Conservation (phyloP, 345 rosid genomes). For the Gossypium arboreum region DNA sequence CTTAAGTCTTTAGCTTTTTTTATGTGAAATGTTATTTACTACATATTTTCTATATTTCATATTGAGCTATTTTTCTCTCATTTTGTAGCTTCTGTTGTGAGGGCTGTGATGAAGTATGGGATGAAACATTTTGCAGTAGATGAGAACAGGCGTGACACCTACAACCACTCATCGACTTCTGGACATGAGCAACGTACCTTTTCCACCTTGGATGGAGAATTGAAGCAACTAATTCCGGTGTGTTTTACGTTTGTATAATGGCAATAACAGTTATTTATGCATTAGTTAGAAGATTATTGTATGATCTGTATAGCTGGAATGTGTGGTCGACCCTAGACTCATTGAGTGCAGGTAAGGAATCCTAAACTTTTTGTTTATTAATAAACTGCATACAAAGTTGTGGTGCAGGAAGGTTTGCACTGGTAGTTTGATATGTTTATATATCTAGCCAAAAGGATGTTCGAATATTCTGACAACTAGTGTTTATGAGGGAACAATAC, state of each 20-base stretch:
- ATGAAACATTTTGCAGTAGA: constrained; percentile 70
- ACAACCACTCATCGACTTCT: constrained; percentile 39
- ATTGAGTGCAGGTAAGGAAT: neutral
- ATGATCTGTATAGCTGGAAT: neutral
- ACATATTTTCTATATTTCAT: neutral
- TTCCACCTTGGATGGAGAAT: constrained; percentile 51
- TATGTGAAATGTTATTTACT: neutral
- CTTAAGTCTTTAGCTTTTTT: neutral
- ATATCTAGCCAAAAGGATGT: neutral
- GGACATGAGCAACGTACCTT: constrained; percentile 40
- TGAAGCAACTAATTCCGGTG: constrained; percentile 75
- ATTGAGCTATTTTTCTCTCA: constrained; percentile 20
- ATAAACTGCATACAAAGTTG: neutral
- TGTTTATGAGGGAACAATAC: neutral
- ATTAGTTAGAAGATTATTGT: neutral
- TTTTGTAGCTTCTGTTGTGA: constrained; percentile 81
- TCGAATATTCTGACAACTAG: neutral
- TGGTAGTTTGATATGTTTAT: neutral
- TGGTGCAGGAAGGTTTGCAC: neutral
- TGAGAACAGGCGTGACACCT: constrained; percentile 78
- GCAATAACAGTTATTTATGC: neutral
- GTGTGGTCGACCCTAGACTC: neutral
- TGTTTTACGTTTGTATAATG: constrained; percentile 9
- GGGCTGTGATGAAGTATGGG: constrained; percentile 76
- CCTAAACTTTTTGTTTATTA: neutral